phyloP scores from a whole-genome alignment of 2,329 filamentous ascomycete genomes.

The Calycina herbarum region DNA sequence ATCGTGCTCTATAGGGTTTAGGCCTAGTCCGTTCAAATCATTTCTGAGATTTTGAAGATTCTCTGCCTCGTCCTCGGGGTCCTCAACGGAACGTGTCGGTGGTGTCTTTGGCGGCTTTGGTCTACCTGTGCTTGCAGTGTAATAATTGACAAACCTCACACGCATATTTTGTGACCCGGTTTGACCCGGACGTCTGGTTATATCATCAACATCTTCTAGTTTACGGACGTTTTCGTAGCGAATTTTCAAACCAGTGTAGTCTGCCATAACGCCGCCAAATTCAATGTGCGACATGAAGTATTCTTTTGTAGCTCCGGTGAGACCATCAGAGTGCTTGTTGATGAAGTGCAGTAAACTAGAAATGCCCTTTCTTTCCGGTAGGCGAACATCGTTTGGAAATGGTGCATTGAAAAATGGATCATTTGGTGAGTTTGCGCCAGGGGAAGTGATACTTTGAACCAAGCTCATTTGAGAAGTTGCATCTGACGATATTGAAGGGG shows the following conservation, averaged over 20 bases:
- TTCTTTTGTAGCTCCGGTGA: slow-evolving; percentile 64
- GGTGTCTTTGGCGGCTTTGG: slow-evolving; percentile 51
- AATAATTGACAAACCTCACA: slow-evolving; percentile 86
- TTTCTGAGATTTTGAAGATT: slow-evolving; percentile 21
- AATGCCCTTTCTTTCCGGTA: slow-evolving; percentile 69
- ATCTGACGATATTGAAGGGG: slow-evolving; percentile 26
- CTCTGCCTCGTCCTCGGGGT: slow-evolving; percentile 23
- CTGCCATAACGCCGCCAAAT: slow-evolving; percentile 78
- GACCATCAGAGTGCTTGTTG: slow-evolving; percentile 74
- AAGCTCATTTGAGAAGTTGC: slow-evolving; percentile 27
- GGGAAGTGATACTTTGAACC: slow-evolving; percentile 31
- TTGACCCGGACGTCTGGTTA: slow-evolving; percentile 35
- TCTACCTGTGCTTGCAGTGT: slow-evolving; percentile 78
- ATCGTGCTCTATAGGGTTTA: slow-evolving; percentile 15
- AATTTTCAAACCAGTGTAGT: slow-evolving; percentile 67
- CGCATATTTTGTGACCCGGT: slow-evolving; percentile 41
- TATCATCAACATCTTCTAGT: slow-evolving; percentile 69
- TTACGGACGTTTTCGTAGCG: slow-evolving; percentile 70
- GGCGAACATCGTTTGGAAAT: slow-evolving; percentile 71
- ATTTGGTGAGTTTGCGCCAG: slow-evolving; percentile 27
- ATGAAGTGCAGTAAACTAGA: slow-evolving; percentile 72
- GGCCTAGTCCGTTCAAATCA: slow-evolving; percentile 30
- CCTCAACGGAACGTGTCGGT: slow-evolving; percentile 13
- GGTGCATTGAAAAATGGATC: slow-evolving; percentile 74
- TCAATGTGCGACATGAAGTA: slow-evolving; percentile 80